phyloP scores from a whole-genome alignment of 2,329 filamentous ascomycete species.

The Diaporthe citrichinensis region DNA sequence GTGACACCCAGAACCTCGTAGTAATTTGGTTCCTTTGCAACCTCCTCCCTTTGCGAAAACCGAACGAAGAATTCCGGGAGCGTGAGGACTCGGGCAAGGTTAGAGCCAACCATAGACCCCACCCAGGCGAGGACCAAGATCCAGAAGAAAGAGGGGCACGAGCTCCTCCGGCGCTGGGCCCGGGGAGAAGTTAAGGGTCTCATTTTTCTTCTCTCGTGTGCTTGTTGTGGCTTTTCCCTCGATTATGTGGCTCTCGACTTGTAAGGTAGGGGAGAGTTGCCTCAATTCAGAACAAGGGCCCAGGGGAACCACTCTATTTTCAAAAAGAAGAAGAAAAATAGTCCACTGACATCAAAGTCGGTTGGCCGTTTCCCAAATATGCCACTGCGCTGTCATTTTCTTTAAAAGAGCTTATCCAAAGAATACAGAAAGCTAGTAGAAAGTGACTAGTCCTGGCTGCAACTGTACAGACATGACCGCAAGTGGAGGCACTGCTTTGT shows the following conservation, averaged over 20 bases:
- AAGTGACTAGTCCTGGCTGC: not conserved
- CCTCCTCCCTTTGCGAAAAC: not conserved
- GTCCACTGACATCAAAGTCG: not conserved
- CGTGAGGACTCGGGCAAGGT: not conserved
- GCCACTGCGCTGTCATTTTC: not conserved
- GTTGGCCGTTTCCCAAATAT: not conserved
- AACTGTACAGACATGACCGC: not conserved
- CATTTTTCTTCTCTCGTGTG: not conserved
- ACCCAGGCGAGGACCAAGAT: not conserved
- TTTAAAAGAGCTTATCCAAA: not conserved
- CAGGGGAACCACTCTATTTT: too few species aligned
- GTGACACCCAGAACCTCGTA: not conserved
- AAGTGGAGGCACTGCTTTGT: slow-evolving; percentile 17
- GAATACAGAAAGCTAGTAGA: not conserved
- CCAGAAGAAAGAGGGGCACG: not conserved
- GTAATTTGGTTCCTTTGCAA: not conserved
- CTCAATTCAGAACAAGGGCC: not conserved
- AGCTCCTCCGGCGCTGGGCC: not conserved
- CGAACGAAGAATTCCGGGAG: not conserved
- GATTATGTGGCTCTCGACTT: not conserved
- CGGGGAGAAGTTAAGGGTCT: not conserved
- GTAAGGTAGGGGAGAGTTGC: not conserved
- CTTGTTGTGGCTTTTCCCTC: not conserved
- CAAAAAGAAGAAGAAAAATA: not conserved
- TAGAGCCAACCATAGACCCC: not conserved